Base-by-base conservation (phyloP, 2,329 filamentous ascomycete species). In the Fusarium humuli region DNA sequence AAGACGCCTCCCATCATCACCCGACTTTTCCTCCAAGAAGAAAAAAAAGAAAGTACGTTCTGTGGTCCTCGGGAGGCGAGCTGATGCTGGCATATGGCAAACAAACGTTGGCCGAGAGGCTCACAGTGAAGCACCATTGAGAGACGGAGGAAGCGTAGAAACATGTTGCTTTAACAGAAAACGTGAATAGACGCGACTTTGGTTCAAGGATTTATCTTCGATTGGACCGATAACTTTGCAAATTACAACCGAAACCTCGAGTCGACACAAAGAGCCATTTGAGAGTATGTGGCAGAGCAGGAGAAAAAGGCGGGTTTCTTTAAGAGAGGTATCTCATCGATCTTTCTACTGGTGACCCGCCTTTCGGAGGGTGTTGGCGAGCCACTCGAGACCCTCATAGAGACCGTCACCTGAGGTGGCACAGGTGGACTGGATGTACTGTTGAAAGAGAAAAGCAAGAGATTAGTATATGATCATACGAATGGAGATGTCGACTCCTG, bases 371-470 rank as follows among this genome's bases (percentile, higher is more conserved):
- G 92, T 92, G 82, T 89, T 91, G 82, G 92, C 91, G 80, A 94
- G 90, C 92, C 93, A 95, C 86, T 95, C 94, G 79, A 98, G 93
- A 91, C 95, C 95, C 87, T 98, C 95, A 85, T 98, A 98, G 79
- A 98, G 92, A 94, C 95, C 95, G 84, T 98, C 96, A 89, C 95
- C 95, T 75, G 94, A 97, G 77, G 96, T 98, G 83, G 95, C 95
- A 87, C 95, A 98, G 82, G 96, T 98, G 74, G 95, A 97, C 94
- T 98, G 95, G 85, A 98, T 98, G 89, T 97, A 98, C 95, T 94
- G 74, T 73, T 55, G 49, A 8, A 29, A n/a, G 47, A 37, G 55
- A 37, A 58, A 74, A 72, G 61, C 5, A 13, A 57, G 8, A 46
- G 27, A 44, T 77, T 71, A 77, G 73, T 61, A 72, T 62, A 34